Evolutionary conservation across 1,284 basidiomycete genomes (phyloP), one percentile per base, ranked within the genome.

Genomic region (Ceratobasidium sp.): DNA sequence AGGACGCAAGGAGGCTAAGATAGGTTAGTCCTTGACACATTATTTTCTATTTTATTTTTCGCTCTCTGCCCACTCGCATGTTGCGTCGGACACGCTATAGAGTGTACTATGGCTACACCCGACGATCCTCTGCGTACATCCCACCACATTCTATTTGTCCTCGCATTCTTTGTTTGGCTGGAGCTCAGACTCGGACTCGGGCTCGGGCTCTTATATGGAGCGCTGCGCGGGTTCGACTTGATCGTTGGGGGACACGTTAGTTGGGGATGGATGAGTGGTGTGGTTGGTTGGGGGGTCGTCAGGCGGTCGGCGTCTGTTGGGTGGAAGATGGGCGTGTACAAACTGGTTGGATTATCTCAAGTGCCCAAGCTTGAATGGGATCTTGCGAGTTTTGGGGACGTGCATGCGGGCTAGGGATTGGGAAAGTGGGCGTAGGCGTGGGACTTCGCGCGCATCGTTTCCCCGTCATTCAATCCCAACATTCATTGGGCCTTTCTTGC

Each of bases 1-100:
- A 75, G 89, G 91, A 26, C 89, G 91, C 71, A 95, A 95, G 81
- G 92, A 94, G 79, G 91, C 90, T n/a, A 93, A 91, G 82, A 90
- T 92, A 76, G 91, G 91, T 92, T 73, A 74, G 84, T 81, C 8
- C 57, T 88, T 91, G 8, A 18, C n/a, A 32, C 23, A 9, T 57
- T 57, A 14, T 26, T 57, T 38, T 11, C 6, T 4, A 38, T 11
- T 54, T 9, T 8, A 23, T 28, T 35, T 21, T 11, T 16, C 28
- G 32, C 52, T 32, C 28, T 55, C 28, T 9, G 26, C 30, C 11
- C 35, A 38, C 13, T 32, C 28, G 49, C 18, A 8, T 50, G 13
- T 50, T 18, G 13, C 30, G 18, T 55, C 32, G 32, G 35, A 11
- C 35, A 38, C 35, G 35, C 11, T 38, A 4, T 38, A 5, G 35